Evolutionary conservation across 164 flowering plant species (phyloP).

Genomic region (Cinnamomum micranthum): DNA sequence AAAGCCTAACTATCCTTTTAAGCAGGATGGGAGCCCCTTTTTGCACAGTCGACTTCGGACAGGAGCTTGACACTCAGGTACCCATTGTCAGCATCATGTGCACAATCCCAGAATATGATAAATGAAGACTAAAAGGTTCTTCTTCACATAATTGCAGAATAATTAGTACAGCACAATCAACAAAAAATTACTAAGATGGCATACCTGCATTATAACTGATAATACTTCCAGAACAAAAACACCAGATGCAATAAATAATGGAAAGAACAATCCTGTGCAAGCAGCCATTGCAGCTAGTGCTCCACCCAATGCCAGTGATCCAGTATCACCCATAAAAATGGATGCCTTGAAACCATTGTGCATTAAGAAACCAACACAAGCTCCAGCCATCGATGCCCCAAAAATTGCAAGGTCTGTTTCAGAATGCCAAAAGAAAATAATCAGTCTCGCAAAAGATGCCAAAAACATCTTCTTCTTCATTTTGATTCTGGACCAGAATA

Average conservation of each 20-base stretch:
- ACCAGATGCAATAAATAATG: slow-evolving; percentile 77
- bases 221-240: slow-evolving; percentile 61
- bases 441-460: neutral
- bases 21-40: too few species aligned
- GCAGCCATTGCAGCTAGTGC: slow-evolving; percentile 95
- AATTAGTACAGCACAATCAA: neutral
- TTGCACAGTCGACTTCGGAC: too few species aligned
- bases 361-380: slow-evolving; percentile 86
- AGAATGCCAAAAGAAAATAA: neutral
- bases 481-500: neutral
- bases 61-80: too few species aligned
- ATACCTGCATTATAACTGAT: slow-evolving; percentile 74
- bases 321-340: slow-evolving; percentile 87
- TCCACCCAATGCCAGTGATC: slow-evolving; percentile 86
- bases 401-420: slow-evolving; percentile 70
- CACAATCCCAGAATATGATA: neutral
- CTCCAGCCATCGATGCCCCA: slow-evolving; percentile 97
- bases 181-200: neutral
- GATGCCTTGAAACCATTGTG: slow-evolving; percentile 91
- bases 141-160: neutral
- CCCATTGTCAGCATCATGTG: neutral
- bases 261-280: slow-evolving; percentile 95
- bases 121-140: neutral
- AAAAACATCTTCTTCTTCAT: neutral
- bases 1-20: too few species aligned